phyloP scores from a whole-genome alignment of 148 eudicot genomes.

The Fallopia convolvulus region DNA sequence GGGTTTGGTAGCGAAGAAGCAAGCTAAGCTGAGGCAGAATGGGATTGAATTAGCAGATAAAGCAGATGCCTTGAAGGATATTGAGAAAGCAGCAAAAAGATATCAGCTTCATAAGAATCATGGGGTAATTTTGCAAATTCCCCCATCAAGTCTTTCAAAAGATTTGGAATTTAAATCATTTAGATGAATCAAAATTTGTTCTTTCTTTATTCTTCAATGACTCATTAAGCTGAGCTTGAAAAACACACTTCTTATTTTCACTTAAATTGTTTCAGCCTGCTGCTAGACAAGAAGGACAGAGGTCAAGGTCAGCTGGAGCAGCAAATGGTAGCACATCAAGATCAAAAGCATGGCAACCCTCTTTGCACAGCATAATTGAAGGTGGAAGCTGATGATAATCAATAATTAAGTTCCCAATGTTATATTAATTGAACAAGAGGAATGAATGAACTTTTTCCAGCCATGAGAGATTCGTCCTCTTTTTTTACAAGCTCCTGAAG shows the following conservation, averaged over 20 bases:
- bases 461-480: background rate
- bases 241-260: background rate
- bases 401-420: background rate
- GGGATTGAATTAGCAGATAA: slow-evolving; percentile 38
- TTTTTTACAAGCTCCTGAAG: background rate
- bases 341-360: slow-evolving; percentile 84
- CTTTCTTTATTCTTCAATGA: background rate
- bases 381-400: slow-evolving; percentile 35
- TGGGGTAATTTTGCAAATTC: slow-evolving; percentile 29
- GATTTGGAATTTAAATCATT: background rate
- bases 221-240: background rate
- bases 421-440: background rate
- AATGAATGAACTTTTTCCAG: background rate
- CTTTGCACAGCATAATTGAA: slow-evolving; percentile 76
- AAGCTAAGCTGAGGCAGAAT: slow-evolving; percentile 61
- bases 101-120: slow-evolving; percentile 39
- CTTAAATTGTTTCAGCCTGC: slow-evolving; percentile 33
- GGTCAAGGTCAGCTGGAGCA: slow-evolving; percentile 32
- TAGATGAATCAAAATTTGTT: too few species aligned
- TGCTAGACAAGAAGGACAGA: slow-evolving; percentile 36
- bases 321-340: slow-evolving; percentile 34
- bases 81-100: slow-evolving; percentile 31
- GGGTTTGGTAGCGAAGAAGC: slow-evolving; percentile 78
- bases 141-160: background rate
- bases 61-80: slow-evolving; percentile 33